Evolutionary conservation across 768 basidiomycete species (phyloP).

Genomic region (Mycena alexandri): DNA sequence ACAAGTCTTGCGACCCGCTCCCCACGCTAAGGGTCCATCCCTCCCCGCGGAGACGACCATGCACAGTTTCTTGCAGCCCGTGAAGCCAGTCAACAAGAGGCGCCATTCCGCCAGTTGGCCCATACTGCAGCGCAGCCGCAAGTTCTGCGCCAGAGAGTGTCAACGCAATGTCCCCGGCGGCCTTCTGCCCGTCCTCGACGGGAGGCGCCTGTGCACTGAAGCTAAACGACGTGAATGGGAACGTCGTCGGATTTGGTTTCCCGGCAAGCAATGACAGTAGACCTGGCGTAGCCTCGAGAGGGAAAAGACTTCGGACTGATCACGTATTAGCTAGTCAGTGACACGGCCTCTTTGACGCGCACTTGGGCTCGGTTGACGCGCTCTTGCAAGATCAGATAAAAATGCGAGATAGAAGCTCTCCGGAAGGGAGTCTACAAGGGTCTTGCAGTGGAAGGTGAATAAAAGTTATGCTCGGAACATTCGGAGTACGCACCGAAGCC

Average conservation of each 20-base stretch:
- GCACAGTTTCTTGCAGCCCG: conserved; percentile 77
- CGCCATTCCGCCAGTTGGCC: conserved; percentile 76
- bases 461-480: too few species aligned
- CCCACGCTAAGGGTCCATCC: conserved; percentile 87
- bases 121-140: conserved; percentile 79
- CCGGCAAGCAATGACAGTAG: conserved; percentile 89
- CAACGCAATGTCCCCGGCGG: conserved; percentile 59
- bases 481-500: too few species aligned
- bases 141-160: conserved; percentile 72
- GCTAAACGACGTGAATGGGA: conserved; percentile 88
- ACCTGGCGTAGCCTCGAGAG: conserved; percentile 82
- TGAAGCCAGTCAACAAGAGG: conserved; percentile 77
- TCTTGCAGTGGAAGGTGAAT: background rate
- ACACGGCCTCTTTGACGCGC: conserved; percentile 37
- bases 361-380: conserved; percentile 75
- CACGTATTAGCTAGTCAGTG: conserved; percentile 16
- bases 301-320: conserved; percentile 77
- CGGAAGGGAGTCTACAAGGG: conserved; percentile 56
- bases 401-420: conserved; percentile 68
- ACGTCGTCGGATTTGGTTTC: conserved; percentile 91
- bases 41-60: conserved; percentile 70
- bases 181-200: conserved; percentile 42
- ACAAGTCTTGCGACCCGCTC: conserved; percentile 88
- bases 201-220: conserved; percentile 68
- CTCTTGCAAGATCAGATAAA: conserved; percentile 72